Percentiles rank a stretch among this genome's conserved stretches.
Conservation (phyloP, 23 red algal species). For the Porphyridium purpureum region DNA sequence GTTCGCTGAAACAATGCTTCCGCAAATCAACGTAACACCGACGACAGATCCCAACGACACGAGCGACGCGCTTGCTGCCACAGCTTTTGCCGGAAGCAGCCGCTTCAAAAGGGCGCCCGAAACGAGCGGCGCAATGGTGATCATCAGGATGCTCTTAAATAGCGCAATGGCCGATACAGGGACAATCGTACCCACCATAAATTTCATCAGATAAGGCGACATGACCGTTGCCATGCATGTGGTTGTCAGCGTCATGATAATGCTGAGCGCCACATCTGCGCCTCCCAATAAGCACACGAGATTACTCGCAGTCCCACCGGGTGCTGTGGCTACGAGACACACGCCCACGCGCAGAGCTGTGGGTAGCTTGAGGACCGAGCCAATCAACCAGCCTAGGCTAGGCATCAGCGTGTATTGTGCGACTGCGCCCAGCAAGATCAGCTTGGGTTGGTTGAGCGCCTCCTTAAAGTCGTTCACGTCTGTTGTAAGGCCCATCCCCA, state of each 20-base stretch:
- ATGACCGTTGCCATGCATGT: conserved; percentile 37
- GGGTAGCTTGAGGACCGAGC: conserved; percentile 19
- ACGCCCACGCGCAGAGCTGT: conserved; percentile 40
- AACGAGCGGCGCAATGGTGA: conserved; percentile 54
- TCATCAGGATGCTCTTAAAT: conserved; percentile 33
- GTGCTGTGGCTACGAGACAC: conserved; percentile 69
- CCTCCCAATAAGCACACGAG: conserved; percentile 61
- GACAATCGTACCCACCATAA: conserved; percentile 67
- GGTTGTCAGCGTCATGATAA: conserved; percentile 68
- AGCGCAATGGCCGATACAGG: conserved; percentile 45
- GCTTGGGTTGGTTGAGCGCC: conserved; percentile 13
- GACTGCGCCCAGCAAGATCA: conserved; percentile 55
- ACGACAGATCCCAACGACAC: conserved; percentile 60
- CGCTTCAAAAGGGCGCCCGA: conserved; percentile 30
- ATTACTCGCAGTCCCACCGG: conserved; percentile 87
- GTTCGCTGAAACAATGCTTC: conserved; percentile 48
- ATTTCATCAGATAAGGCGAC: conserved; percentile 35
- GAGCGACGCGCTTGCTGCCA: conserved; percentile 6
- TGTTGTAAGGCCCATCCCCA: conserved; percentile 87
- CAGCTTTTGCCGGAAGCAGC: conserved; percentile 10
- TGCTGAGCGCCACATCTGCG: conserved; percentile 77
- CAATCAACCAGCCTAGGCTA: conserved; percentile 17
- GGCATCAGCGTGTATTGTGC: conserved; percentile 91
- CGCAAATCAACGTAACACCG: conserved; percentile 70
- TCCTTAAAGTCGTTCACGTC: conserved; percentile 24